These are phyloP conservation scores for Hemisphaericaspora xylanilytica DNA, from an alignment of 1,139 yeast genomes.

Conservation along the genomic window DNA sequence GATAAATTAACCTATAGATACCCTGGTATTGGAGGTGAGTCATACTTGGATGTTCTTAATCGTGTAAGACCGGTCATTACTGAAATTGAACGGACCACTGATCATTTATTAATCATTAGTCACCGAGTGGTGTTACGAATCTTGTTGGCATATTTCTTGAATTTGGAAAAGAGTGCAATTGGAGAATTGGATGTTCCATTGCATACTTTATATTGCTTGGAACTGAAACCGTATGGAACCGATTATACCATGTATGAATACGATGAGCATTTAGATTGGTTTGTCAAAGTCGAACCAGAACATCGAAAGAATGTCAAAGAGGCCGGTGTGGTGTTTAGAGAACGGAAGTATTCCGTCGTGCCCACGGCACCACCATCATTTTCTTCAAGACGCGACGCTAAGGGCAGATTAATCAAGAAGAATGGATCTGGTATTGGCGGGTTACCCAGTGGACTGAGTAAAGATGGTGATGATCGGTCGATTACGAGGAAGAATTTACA, in stretches of 20 bases:
- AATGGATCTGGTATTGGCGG: background rate
- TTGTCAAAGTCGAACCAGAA: slow-evolving; percentile 68
- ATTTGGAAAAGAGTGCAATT: slow-evolving; percentile 75
- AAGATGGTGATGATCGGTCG: slow-evolving; percentile 13
- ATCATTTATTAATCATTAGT: slow-evolving; percentile 76
- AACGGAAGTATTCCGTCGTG: slow-evolving; percentile 66
- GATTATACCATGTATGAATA: slow-evolving; percentile 88
- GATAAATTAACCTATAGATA: slow-evolving; percentile 83
- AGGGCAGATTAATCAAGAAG: background rate
- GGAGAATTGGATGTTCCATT: slow-evolving; percentile 91
- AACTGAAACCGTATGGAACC: slow-evolving; percentile 93
- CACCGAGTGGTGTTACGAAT: slow-evolving; percentile 92
- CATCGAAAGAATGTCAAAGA: slow-evolving; percentile 59
- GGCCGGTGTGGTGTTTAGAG: slow-evolving; percentile 63
- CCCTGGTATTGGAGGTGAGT: slow-evolving; percentile 98
- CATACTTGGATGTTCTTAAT: slow-evolving; percentile 88
- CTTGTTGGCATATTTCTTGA: slow-evolving; percentile 82
- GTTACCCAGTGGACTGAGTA: background rate
- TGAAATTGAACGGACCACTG: slow-evolving; percentile 88
- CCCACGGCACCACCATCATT: slow-evolving; percentile 66
- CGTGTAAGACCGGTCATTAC: slow-evolving; percentile 86
- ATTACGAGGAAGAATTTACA: slow-evolving; percentile 15
- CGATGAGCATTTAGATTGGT: slow-evolving; percentile 76
- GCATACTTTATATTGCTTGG: slow-evolving; percentile 85
- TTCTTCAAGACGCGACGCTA: slow-evolving; percentile 4